These are phyloP conservation scores for Euphorbia lathyris DNA, from an alignment of 345 rosid species.

Conservation along the genomic window DNA sequence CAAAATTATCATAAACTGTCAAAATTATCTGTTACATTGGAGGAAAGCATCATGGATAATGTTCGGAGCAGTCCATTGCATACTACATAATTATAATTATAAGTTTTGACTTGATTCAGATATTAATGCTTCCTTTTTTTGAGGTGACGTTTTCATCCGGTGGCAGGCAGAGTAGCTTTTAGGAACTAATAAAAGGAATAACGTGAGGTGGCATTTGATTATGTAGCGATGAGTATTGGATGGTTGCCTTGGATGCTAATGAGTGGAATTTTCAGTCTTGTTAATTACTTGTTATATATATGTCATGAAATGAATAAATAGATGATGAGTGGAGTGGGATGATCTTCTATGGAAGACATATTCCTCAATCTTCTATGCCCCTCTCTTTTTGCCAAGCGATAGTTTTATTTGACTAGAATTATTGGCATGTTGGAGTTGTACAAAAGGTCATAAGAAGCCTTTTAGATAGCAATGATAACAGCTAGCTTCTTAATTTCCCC, in stretches of 20 bases:
- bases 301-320: background rate
- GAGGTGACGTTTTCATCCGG: background rate
- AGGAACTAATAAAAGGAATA: background rate
- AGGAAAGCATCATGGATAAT: background rate
- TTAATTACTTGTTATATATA: background rate
- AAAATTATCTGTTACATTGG: background rate
- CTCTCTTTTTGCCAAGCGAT: background rate
- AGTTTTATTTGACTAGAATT: background rate
- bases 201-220: background rate
- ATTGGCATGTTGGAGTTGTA: background rate
- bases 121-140: background rate
- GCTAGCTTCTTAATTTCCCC: background rate
- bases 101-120: background rate
- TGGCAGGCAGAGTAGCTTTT: background rate
- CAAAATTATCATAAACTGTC: background rate
- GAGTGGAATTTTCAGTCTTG: background rate
- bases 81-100: background rate
- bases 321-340: background rate
- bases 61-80: background rate
- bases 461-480: background rate
- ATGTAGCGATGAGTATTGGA: background rate
- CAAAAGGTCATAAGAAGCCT: background rate
- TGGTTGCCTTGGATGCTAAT: background rate
- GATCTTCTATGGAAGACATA: background rate
- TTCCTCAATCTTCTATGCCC: background rate